Conservation (phyloP, 495 filamentous ascomycete genomes). For the Penicillium turbatum region DNA sequence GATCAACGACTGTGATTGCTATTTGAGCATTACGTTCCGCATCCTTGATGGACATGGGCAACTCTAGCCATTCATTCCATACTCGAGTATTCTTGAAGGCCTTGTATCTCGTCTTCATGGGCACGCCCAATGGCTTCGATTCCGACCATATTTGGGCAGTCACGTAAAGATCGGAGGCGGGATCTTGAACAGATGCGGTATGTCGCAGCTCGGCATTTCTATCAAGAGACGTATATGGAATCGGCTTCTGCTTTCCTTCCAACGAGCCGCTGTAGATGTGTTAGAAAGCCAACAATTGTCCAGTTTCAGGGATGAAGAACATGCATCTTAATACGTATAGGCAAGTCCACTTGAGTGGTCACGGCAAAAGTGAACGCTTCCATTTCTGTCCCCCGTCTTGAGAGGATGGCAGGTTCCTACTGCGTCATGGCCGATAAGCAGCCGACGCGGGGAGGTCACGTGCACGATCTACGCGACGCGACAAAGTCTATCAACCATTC, state of each 20-base stretch:
- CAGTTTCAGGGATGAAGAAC: slow-evolving; percentile 16
- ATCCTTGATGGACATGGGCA: slow-evolving; percentile 78
- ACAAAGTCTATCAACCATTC: neutral
- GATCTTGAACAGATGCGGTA: slow-evolving; percentile 71
- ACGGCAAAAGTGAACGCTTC: slow-evolving; percentile 92
- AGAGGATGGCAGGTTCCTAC: neutral
- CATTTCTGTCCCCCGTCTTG: slow-evolving; percentile 47
- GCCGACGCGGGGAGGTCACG: slow-evolving; percentile 7
- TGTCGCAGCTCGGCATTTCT: slow-evolving; percentile 75
- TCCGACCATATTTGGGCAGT: slow-evolving; percentile 93
- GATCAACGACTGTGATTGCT: slow-evolving; percentile 93
- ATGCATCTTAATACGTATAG: slow-evolving; percentile 81
- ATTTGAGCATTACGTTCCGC: slow-evolving; percentile 75
- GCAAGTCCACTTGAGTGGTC: slow-evolving; percentile 71
- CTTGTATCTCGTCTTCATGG: slow-evolving; percentile 88
- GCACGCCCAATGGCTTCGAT: slow-evolving; percentile 88
- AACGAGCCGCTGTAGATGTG: slow-evolving; percentile 61
- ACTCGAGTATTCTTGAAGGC: slow-evolving; percentile 71
- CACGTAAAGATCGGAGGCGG: slow-evolving; percentile 82
- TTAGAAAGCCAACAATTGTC: slow-evolving; percentile 14
- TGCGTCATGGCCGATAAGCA: slow-evolving; percentile 13
- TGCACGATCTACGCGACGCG: slow-evolving; percentile 2
- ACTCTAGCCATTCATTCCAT: slow-evolving; percentile 95
- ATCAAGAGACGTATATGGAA: slow-evolving; percentile 74
- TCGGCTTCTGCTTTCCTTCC: slow-evolving; percentile 77